Base-by-base conservation (phyloP, 1,284 basidiomycete species). In the Trametes hirsuta region DNA sequence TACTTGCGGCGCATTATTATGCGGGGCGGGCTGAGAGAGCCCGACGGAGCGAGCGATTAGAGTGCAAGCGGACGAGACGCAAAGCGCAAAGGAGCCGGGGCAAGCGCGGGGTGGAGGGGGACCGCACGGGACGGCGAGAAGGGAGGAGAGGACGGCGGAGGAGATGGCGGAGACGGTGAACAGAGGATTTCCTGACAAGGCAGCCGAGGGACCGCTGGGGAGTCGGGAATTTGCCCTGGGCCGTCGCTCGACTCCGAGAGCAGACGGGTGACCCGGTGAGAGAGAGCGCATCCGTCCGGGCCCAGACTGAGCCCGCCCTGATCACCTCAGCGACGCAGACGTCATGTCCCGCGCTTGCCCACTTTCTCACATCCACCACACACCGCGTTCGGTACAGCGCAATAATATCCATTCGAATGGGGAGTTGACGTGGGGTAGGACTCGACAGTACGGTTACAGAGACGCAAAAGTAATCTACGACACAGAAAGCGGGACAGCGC, bases 1-100 rank as follows among this genome's bases (percentile, higher is more conserved):
- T 73, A 72, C 61, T 75, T 76, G 62, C 75, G 70, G 59, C 76
- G 74, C 64, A 75, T 73, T 60, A 30, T 30, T 5, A 52, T 62
- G 66, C 47, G 55, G 55, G 61, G 30, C 40, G 40, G 62, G 48
- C 55, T 44, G 62, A 49, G 46, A 3, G 47, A 48, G 61, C 53
- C 49, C 42, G 35, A 41, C 55, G 41, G 34, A 25, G 42, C 42
- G 40, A 49, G 36, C 12, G 42, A 41, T 47, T 21, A 51, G 36
- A 46, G 42, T 41, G 48, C 34, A 35, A 41, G 48, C n/a, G 14
- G 58, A 36, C 35, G 47, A 37, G 47, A 35, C 34, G 39, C 25
- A 46, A 24, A 49, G 35, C 24, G 36, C 30, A 44, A 22, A 39
- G n/a, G 47, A 30, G 46, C 15, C 15, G 22, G 25, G 10, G 40